phyloP scores from a whole-genome alignment of 176 grass and related monocot species.

The Typha latifolia region DNA sequence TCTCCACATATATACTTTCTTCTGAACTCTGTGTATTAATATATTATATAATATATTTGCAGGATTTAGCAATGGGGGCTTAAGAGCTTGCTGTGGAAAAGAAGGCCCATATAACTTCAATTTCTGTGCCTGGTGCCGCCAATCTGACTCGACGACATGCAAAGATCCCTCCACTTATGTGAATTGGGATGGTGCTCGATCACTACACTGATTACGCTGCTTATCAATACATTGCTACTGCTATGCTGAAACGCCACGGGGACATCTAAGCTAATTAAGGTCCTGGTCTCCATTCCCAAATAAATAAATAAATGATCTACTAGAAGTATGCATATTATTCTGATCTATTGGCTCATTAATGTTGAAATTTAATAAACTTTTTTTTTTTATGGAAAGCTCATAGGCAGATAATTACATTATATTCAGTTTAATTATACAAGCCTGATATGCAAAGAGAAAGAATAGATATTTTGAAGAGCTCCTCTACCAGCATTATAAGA shows the following conservation, averaged over 20 bases:
- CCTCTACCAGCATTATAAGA: too few relatives aligned
- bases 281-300: too few relatives aligned
- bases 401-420: too few relatives aligned
- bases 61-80: slow-evolving; percentile 9
- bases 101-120: too few relatives aligned
- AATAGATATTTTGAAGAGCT: accelerated
- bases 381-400: too few relatives aligned
- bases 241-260: slow-evolving; percentile 43
- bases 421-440: too few relatives aligned
- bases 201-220: slow-evolving; percentile 63
- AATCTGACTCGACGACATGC: slow-evolving; percentile 33
- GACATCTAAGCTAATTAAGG: too few relatives aligned
- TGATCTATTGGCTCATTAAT: too few relatives aligned
- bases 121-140: slow-evolving; percentile 19
- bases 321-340: too few relatives aligned
- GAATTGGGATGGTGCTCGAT: slow-evolving; percentile 75
- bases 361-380: too few relatives aligned
- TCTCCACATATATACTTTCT: neutral
- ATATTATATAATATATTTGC: neutral
- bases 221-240: slow-evolving; percentile 36
- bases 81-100: slow-evolving; percentile 12
- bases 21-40: neutral
- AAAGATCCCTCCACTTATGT: slow-evolving; percentile 41
- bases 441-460: too few relatives aligned
- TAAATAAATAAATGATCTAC: too few relatives aligned